Evolutionary conservation across 768 basidiomycete genomes (phyloP), one percentile per base, ranked within the genome.

Genomic region (Trichaptum fuscoviolaceum): DNA sequence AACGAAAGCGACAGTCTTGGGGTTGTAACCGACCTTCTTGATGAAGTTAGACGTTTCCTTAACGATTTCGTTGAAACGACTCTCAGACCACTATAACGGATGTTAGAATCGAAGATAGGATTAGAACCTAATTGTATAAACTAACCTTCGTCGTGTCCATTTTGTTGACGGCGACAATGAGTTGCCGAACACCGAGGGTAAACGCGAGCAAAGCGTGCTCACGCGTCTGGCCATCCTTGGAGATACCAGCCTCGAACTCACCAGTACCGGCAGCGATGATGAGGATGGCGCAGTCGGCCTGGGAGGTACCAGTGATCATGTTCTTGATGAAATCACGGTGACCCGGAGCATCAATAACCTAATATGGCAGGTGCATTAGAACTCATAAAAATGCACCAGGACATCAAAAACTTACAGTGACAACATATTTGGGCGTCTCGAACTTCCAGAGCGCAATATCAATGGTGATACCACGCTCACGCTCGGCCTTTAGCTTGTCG

Each of bases 281-380:
- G 81, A 99, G 95, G 80, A 99, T 89, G 76, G 96, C 97, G 77
- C 96, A 99, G 80, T 99, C 96, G 78, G 96, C 96, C 89, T 99
- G 97, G 75, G 97, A 99, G 75, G 97, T 99, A 87, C 97, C 97
- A 69, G 97, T 99, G 80, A 99, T 99, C 96, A 96, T 97, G 93
- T 97, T 99, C 85, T 99, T 99, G 88, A 99, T 99, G 84, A 99
- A 99, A 78, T 99, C 97, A 89, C 97, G 95, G 81, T 97, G 96
- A 77, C 96, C 96, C 62, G 97, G 97, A 79, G 97, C 97, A 78
- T 99, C 97, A 74, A 99, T 99, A 83, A 99, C 95, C 94, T 93
- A 68, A 30, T 66, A 67, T 69, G 73, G 30, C 30, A 30, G 59
- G 71, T 63, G 68, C 64, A 62, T 69, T 69, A 70, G 63, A 64